Evolutionary conservation across 176 grass and related monocot genomes (phyloP).

Genomic region (Eragrostis curvula): DNA sequence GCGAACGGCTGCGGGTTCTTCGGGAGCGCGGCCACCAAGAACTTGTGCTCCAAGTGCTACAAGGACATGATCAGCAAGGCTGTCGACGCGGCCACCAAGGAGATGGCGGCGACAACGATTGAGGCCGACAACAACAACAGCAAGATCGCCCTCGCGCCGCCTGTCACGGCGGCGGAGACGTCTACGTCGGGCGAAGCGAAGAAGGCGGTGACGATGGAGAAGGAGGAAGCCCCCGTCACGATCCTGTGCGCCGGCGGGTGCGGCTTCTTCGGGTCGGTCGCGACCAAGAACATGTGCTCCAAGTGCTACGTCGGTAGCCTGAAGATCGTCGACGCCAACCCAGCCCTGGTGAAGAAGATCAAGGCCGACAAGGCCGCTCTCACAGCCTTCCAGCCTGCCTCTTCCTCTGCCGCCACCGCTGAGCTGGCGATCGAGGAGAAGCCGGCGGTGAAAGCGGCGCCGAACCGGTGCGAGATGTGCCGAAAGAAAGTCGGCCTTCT

Average conservation of each 20-base stretch:
- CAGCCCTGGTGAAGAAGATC: neutral
- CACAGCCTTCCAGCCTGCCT: neutral
- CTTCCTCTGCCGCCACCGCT: accelerated
- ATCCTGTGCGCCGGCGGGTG: slow-evolving; percentile 40
- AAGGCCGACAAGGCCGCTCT: neutral
- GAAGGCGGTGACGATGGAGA: neutral
- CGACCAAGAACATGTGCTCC: slow-evolving; percentile 49
- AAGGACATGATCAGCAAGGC: slow-evolving; percentile 1
- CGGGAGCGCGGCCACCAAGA: slow-evolving; percentile 39
- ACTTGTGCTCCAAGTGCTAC: slow-evolving; percentile 61
- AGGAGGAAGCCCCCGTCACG: neutral
- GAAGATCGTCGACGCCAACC: neutral
- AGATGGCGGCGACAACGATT: too few relatives aligned
- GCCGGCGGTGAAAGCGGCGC: neutral
- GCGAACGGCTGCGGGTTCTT: slow-evolving; percentile 53
- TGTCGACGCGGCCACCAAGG: neutral
- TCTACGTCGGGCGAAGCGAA: neutral
- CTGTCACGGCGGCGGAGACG: neutral
- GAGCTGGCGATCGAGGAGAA: neutral
- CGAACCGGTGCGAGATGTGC: slow-evolving; percentile 48
- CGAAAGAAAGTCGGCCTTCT: slow-evolving; percentile 56
- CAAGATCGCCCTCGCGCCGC: too few relatives aligned
- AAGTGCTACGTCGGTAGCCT: slow-evolving; percentile 44
- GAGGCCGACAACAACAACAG: too few relatives aligned
- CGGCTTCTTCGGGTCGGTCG: slow-evolving; percentile 49